These are phyloP conservation scores for Akanthomyces uredinophilus DNA, from an alignment of 2,329 filamentous ascomycete genomes.

Conservation along the genomic window DNA sequence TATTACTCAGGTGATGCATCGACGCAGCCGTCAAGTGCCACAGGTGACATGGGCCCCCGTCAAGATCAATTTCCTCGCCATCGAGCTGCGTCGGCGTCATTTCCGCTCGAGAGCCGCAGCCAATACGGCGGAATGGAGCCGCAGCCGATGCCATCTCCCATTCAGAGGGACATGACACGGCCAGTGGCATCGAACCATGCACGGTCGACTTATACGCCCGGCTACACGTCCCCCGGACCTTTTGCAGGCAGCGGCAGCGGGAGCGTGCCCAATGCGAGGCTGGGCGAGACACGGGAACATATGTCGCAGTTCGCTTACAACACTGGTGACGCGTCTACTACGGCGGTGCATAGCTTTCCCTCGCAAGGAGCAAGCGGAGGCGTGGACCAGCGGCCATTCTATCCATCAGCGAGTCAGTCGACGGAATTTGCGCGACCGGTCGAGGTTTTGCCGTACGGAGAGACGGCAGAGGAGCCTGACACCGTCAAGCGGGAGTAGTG, in stretches of 20 bases:
- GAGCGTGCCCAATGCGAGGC: neutral
- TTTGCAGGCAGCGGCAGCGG: neutral
- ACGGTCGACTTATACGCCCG: neutral
- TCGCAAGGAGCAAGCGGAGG: neutral
- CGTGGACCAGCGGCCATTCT: neutral
- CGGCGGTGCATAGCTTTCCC: neutral
- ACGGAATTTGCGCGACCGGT: neutral
- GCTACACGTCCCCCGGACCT: neutral
- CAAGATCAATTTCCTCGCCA: conserved; percentile 7
- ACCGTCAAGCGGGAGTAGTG: conserved; percentile 4
- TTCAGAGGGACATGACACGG: neutral
- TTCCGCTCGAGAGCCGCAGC: conserved; percentile 2
- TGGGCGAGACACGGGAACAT: neutral
- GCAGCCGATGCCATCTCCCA: conserved; percentile 6
- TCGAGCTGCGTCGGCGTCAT: conserved; percentile 3
- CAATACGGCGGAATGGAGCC: neutral
- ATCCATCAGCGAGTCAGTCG: neutral
- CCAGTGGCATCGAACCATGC: neutral
- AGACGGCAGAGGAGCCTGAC: neutral
- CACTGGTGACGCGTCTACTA: neutral
- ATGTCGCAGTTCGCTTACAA: conserved; percentile 5
- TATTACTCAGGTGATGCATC: conserved; percentile 3
- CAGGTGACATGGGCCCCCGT: conserved; percentile 2
- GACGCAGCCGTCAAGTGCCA: conserved; percentile 3
- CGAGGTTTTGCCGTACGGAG: neutral